Conservation (phyloP, 768 basidiomycete genomes). For the Saitozyma sp. region DNA sequence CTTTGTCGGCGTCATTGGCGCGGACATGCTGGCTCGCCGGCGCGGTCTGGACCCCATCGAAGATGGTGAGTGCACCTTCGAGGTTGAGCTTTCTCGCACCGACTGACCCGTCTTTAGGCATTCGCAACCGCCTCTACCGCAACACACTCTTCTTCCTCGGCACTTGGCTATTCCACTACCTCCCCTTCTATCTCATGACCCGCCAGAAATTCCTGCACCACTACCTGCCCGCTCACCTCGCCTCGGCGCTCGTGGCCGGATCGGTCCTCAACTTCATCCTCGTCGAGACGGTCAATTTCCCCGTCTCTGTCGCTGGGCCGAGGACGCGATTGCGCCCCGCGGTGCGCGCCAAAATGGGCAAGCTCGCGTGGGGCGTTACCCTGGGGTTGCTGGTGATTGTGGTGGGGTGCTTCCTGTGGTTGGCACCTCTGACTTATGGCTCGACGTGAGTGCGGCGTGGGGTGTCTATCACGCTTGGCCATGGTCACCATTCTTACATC, state of each 20-base stretch:
- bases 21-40: constrained; percentile 83
- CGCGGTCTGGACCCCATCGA: constrained; percentile 82
- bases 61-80: constrained; percentile 82
- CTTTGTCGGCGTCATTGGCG: constrained; percentile 83
- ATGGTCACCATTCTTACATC: too few species aligned
- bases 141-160: constrained; percentile 93
- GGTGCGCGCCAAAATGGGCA: constrained; percentile 66
- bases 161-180: constrained; percentile 92
- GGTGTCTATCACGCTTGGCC: too few species aligned
- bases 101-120: constrained; percentile 59
- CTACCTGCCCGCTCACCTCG: constrained; percentile 94
- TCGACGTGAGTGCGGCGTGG: constrained; percentile 65
- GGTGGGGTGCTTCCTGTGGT: constrained; percentile 58
- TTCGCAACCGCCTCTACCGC: constrained; percentile 92
- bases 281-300: constrained; percentile 88
- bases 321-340: constrained; percentile 60
- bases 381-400: constrained; percentile 67
- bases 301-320: constrained; percentile 74
- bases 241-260: constrained; percentile 87
- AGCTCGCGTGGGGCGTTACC: constrained; percentile 61
- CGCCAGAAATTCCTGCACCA: constrained; percentile 97
- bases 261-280: constrained; percentile 85
- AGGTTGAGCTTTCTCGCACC: too few species aligned
- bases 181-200: constrained; percentile 96
- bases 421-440: constrained; percentile 91